Conservation (phyloP, 2,329 filamentous ascomycete genomes). For the Lachnellula suecica region DNA sequence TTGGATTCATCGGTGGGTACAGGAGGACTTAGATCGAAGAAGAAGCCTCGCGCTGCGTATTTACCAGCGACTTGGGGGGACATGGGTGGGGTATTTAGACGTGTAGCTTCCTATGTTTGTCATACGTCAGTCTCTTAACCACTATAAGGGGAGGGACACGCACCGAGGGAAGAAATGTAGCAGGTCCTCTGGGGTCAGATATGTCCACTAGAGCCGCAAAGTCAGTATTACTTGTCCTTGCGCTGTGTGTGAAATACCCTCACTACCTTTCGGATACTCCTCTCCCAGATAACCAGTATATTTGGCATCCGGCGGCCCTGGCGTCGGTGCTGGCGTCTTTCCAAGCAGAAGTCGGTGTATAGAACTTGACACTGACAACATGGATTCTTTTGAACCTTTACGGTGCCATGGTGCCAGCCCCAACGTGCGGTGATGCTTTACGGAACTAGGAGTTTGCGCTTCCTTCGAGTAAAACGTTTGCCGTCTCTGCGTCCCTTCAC, state of each 20-base stretch:
- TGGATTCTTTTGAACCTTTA: conserved; percentile 26
- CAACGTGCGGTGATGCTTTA: conserved; percentile 17
- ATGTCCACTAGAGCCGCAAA: conserved; percentile 28
- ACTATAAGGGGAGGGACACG: conserved; percentile 2
- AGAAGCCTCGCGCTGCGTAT: too few relatives aligned
- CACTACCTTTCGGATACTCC: conserved; percentile 18
- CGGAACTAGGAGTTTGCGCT: not conserved
- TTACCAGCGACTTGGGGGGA: conserved; percentile 12
- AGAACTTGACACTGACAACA: conserved; percentile 30
- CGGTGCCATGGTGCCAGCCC: conserved; percentile 35
- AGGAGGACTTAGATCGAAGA: conserved; percentile 29
- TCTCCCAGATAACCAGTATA: conserved; percentile 21
- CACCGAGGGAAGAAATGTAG: conserved; percentile 30
- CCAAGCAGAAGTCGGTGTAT: conserved; percentile 30
- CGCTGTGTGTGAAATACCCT: not conserved
- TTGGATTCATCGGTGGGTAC: too few relatives aligned
- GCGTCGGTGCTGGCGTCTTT: conserved; percentile 27
- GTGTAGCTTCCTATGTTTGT: conserved; percentile 26
- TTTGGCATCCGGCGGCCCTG: conserved; percentile 6
- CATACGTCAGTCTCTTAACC: not conserved
- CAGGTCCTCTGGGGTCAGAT: conserved; percentile 21
- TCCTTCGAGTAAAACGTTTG: not conserved
- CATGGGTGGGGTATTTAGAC: conserved; percentile 33
- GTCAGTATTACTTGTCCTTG: not conserved
- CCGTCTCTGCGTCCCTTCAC: conserved; percentile 2